Percentiles rank a stretch among this genome's conserved stretches.
Evolutionary conservation across 257 asterid species (phyloP).

Genomic region (Ilex aquifolium): DNA sequence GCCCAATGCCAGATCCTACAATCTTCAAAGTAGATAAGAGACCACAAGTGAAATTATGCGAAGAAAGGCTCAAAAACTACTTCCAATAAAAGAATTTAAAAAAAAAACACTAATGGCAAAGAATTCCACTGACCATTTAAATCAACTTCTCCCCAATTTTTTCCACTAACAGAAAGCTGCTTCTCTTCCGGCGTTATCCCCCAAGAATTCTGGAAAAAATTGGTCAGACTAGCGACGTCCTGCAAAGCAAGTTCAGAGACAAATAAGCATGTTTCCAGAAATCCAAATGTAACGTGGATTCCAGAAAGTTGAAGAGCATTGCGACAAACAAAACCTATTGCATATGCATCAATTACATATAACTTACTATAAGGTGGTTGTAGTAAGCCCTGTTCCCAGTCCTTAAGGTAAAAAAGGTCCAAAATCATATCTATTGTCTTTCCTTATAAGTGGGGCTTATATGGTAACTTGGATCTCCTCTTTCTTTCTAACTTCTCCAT

Average conservation of each 20-base stretch:
- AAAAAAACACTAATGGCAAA: not conserved
- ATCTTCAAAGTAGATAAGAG: not conserved
- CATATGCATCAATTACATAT: no score
- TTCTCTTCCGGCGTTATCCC: constrained; percentile 81
- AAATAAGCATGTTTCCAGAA: not conserved
- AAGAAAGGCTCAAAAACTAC: not conserved
- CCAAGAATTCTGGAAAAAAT: constrained; percentile 65
- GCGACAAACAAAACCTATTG: no score
- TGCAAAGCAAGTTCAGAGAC: constrained; percentile 25
- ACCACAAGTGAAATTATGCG: not conserved
- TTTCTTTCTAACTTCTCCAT: no score
- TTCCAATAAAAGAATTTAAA: not conserved
- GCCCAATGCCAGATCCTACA: not conserved
- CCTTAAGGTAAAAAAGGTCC: no score
- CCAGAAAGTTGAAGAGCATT: not conserved
- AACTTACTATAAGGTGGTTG: no score
- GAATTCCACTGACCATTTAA: constrained; percentile 50
- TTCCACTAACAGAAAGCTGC: constrained; percentile 94
- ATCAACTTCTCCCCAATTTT: constrained; percentile 98
- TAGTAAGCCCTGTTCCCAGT: not conserved
- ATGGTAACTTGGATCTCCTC: no score
- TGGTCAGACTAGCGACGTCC: constrained; percentile 70
- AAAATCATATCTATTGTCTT: no score
- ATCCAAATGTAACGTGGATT: not conserved
- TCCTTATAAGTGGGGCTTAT: no score